Percentiles rank a stretch among this genome's conserved stretches.
phyloP scores from a whole-genome alignment of 1,284 basidiomycete species.

The Golubevia pallescens region DNA sequence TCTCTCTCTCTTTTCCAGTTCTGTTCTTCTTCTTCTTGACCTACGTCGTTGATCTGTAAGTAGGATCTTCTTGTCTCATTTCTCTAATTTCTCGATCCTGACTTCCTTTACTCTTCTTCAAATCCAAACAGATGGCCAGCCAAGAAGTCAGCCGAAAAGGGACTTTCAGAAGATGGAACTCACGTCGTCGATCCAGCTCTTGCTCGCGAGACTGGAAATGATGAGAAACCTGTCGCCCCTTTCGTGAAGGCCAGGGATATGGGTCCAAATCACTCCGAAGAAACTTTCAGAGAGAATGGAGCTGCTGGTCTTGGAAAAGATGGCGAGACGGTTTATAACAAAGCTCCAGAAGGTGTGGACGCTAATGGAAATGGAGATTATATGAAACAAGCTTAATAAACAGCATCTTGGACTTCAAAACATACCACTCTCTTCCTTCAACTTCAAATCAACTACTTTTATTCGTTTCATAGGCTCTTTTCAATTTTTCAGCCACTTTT shows the following conservation, averaged over 20 bases:
- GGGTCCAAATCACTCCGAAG: constrained; percentile 3
- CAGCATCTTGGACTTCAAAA: too few species aligned
- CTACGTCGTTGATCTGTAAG: constrained; percentile 36
- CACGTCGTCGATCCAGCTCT: constrained; percentile 35
- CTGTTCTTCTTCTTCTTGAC: constrained; percentile 48
- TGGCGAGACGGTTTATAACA: neutral
- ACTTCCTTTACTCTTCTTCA: constrained; percentile 3
- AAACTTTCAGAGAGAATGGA: neutral
- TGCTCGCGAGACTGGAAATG: constrained; percentile 20
- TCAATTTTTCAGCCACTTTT: too few species aligned
- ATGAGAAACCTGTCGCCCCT: neutral
- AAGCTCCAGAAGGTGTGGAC: neutral
- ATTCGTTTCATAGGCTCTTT: too few species aligned
- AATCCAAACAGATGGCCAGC: constrained; percentile 21
- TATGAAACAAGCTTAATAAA: neutral
- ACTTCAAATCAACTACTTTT: too few species aligned
- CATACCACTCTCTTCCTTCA: too few species aligned
- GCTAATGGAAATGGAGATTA: neutral
- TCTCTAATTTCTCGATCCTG: neutral
- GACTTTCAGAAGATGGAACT: constrained; percentile 35
- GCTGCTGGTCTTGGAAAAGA: neutral
- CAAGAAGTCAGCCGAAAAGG: constrained; percentile 23
- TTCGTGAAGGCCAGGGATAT: neutral
- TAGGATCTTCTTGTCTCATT: neutral
- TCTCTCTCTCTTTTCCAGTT: constrained; percentile 7